Evolutionary conservation across 1,284 basidiomycete species (phyloP).

Genomic region (Tilletia indica): DNA sequence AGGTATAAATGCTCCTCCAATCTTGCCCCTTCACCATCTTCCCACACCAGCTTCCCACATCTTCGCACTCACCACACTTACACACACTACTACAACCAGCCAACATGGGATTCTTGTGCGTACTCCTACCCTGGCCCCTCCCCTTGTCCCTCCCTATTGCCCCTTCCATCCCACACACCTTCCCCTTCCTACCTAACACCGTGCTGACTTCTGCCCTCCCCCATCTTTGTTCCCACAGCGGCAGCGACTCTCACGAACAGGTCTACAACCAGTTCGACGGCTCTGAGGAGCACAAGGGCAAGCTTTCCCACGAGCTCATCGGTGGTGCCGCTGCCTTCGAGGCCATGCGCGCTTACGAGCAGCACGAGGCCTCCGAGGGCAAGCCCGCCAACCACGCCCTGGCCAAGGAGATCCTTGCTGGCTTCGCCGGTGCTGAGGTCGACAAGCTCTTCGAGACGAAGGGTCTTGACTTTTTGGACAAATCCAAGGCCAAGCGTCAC

Average conservation of each 20-base stretch:
- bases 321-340: slow-evolving; percentile 55
- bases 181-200: neutral
- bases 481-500: slow-evolving; percentile 60
- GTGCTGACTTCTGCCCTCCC: neutral
- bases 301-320: slow-evolving; percentile 66
- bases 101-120: slow-evolving; percentile 16
- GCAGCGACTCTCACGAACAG: neutral
- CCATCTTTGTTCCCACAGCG: neutral
- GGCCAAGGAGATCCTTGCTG: slow-evolving; percentile 60
- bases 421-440: slow-evolving; percentile 45
- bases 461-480: slow-evolving; percentile 61
- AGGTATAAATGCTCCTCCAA: neutral
- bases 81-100: neutral
- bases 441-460: slow-evolving; percentile 52
- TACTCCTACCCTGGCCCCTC: neutral
- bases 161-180: neutral
- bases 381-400: slow-evolving; percentile 39
- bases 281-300: slow-evolving; percentile 36
- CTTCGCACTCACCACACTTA: neutral
- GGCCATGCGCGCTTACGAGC: slow-evolving; percentile 65
- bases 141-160: neutral
- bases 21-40: neutral
- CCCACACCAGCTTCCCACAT: neutral
- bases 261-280: slow-evolving; percentile 17
- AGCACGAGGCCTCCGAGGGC: slow-evolving; percentile 58